Percentiles rank a stretch among this genome's conserved stretches.
Evolutionary conservation across 306 rosid species (phyloP).

Genomic region (Vigna angularis): DNA sequence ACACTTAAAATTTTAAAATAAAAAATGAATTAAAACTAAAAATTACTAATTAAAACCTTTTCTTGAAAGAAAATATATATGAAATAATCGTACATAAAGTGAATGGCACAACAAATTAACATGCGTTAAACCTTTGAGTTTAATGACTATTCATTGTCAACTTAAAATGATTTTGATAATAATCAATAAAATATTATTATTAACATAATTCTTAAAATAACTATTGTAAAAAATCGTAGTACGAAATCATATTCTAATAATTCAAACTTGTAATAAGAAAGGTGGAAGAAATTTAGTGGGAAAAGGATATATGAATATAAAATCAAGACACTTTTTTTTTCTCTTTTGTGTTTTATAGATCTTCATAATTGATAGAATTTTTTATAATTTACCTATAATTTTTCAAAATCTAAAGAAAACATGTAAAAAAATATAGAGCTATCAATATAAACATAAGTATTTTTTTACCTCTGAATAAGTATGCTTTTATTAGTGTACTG

Average conservation of each 20-base stretch:
- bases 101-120: not conserved
- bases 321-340: not conserved
- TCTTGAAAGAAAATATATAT: not conserved
- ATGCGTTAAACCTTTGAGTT: too few species aligned
- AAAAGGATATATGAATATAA: too few species aligned
- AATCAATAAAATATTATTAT: too few species aligned
- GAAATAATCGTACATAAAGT: not conserved
- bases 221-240: too few species aligned
- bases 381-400: not conserved
- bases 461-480: not conserved
- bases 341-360: not conserved
- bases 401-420: not conserved
- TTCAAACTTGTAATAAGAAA: too few species aligned
- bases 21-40: not conserved
- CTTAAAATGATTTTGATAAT: too few species aligned
- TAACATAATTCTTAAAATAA: too few species aligned
- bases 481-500: not conserved
- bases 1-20: not conserved
- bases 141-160: too few species aligned
- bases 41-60: too few species aligned
- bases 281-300: too few species aligned
- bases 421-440: not conserved
- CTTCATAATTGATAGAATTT: too few species aligned
- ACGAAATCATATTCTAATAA: too few species aligned
- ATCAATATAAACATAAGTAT: not conserved